Evolutionary conservation across 495 filamentous ascomycete species (phyloP), one percentile per base, ranked within the genome.

Genomic region (Cercophora newfieldiana): DNA sequence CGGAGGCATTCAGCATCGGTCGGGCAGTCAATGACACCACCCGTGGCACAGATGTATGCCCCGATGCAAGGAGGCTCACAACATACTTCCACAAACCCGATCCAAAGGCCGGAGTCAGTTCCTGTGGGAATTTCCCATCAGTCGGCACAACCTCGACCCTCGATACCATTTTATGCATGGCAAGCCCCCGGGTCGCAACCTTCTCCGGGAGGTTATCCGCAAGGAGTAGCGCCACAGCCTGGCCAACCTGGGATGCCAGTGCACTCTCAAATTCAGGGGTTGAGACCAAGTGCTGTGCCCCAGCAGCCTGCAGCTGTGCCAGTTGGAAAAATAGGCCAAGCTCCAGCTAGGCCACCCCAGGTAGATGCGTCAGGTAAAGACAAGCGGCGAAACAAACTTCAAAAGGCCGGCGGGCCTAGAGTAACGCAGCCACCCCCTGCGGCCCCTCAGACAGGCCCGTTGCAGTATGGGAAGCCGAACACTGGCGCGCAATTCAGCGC

Each of bases 171-270:
- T 6, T 56, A 44, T 14, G 10, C 10, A 44, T 14, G 37, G 37
- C 12, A 2, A 2, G 10, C 37, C 4, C 37, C 37, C 37, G 12
- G 37, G 18, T 8, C 37, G 37, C 37, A 44, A 14, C 37, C 37
- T 44, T 5, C 12, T 33, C 12, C 30, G 5, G 37, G 37, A 44
- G 12, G 12, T 2, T 14, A 5, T 16, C 37, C 37, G 12, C 37
- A 22, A 4, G 49, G 21, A 7, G 7, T 2, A 6, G 31, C 16
- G 28, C 26, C 33, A 47, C 66, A 65, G 37, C 66, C 48, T 7
- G 57, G 33, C 16, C 57, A 28, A 14, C 62, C 66, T 10, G 66
- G 66, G 51, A 61, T 37, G 18, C 49, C 49, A 4, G 62, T 63
- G n/a, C 62, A 50, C 4, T 29, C 16, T 19, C 50, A 29, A 33